Base-by-base conservation (phyloP, 192 early-diverging fungal genomes). In the Phlyctochytrium bullatum region DNA sequence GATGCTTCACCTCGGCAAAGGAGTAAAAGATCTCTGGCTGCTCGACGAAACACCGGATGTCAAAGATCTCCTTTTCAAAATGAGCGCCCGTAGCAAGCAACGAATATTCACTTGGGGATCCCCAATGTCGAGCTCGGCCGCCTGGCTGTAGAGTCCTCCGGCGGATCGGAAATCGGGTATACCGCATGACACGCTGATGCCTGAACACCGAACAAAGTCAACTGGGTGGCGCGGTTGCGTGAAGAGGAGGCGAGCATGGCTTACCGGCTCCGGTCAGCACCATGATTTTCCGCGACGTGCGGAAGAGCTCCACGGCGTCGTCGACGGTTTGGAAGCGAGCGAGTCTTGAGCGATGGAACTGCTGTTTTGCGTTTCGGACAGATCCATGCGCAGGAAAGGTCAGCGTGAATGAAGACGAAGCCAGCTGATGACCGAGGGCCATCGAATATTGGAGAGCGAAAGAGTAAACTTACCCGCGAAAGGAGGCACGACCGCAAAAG, bases 131-230 rank as follows among this genome's bases (percentile, higher is more conserved):
- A 92, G 96, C 73, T 93, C 89, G 53, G 76, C 79, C 16, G 96
- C 78, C 20, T 91, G 75, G 3, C 90, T 83, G 65, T 98, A 98
- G 32, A 98, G 95, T 3, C 96, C 96, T 3, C 87, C 86, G 24
- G 93, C 87, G 14, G 95, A 97, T 63, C 96, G 83, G 62, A 98
- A 98, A 66, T 98, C 97, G 0, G 97, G 97, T 36, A 98, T 98
- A 2, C 95, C 96, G 47, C 94, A 97, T 0, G 92, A 94, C 1
- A 90, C 86, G 66, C 92, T 79, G 73, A 96, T 94, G 66, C 95
- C 95, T 32, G 20, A 30, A 69, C 1, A 73, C 73, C 0, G 69
- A 75, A n/a, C 79, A 35, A 6, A 59, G 61, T 20, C 61, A 16
- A 54, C 50, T 71, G 23, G 23, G 28, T 3, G 1, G n/a, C 29